Conservation (phyloP, 1,139 yeast species). For the Nematodospora anomalae region DNA sequence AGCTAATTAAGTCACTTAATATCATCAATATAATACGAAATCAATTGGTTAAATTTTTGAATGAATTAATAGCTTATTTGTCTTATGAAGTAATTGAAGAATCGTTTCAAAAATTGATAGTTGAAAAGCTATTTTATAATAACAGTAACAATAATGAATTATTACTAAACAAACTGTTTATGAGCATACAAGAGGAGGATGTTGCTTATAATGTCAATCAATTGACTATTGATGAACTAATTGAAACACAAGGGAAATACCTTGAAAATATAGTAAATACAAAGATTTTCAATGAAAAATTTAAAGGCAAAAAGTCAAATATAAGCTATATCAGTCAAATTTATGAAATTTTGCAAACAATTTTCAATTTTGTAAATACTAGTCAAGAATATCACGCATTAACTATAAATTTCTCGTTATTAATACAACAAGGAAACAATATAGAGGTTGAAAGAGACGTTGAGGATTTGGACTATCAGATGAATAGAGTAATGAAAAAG, state of each 20-base stretch:
- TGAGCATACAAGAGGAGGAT: conserved; percentile 8
- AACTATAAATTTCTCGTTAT: conserved; percentile 29
- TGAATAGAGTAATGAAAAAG: conserved; percentile 24
- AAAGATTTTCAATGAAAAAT: conserved; percentile 36
- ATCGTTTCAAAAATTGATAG: conserved; percentile 29
- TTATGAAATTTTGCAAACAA: conserved; percentile 40
- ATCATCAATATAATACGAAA: conserved; percentile 32
- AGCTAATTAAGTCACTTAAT: conserved; percentile 13
- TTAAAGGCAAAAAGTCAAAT: conserved; percentile 41
- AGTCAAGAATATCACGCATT: conserved; percentile 44
- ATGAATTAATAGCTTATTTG: conserved; percentile 42
- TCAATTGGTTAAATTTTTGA: conserved; percentile 47
- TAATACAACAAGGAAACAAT: conserved; percentile 18
- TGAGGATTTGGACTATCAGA: conserved; percentile 21
- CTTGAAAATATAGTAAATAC: conserved; percentile 38
- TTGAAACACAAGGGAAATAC: conserved; percentile 41
- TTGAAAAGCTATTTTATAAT: conserved; percentile 22
- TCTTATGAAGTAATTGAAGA: conserved; percentile 50
- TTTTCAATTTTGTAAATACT: conserved; percentile 45
- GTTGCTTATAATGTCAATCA: conserved; percentile 21
- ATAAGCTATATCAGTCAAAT: conserved; percentile 46
- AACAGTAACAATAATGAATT: conserved; percentile 14
- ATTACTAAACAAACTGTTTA: conserved; percentile 13
- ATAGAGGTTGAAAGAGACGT: conserved; percentile 16
- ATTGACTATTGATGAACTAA: conserved; percentile 51